Percentiles rank a stretch among this genome's conserved stretches.
Conservation (phyloP, 176 grass and related monocot genomes). For the Raddia distichophylla region DNA sequence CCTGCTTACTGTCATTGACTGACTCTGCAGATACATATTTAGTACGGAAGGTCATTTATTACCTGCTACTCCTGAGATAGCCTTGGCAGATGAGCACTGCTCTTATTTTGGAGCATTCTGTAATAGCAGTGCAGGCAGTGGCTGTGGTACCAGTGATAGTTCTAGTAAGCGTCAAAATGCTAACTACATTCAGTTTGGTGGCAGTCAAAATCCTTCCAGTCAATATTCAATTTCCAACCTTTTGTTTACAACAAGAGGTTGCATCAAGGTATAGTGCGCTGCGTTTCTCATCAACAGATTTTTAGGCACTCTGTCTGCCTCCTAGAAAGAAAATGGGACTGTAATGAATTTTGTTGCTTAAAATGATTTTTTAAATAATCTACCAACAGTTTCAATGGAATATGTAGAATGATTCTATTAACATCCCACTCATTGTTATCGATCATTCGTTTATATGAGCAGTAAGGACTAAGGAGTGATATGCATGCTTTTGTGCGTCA, state of each 20-base stretch:
- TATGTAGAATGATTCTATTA: conserved; percentile 21
- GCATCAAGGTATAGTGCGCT: conserved; percentile 70
- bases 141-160: conserved; percentile 41
- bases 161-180: conserved; percentile 46
- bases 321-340: conserved; percentile 14
- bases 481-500: conserved; percentile 32
- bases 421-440: conserved; percentile 10
- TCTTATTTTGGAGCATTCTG: conserved; percentile 92
- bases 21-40: conserved; percentile 83
- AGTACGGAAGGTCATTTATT: conserved; percentile 97
- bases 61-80: conserved; percentile 79
- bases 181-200: conserved; percentile 56
- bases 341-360: background rate
- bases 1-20: conserved; percentile 32
- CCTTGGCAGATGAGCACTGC: conserved; percentile 84
- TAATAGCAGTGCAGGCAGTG: conserved; percentile 45
- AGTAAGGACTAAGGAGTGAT: background rate
- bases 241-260: conserved; percentile 54
- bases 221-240: conserved; percentile 42
- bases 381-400: conserved; percentile 15
- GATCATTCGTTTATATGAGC: background rate
- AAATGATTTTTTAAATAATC: background rate
- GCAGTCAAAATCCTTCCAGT: conserved; percentile 33
- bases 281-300: conserved; percentile 33
- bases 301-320: background rate